Evolutionary conservation across 495 filamentous ascomycete genomes (phyloP), one percentile per base, ranked within the genome.

Genomic region (Halenospora varia): DNA sequence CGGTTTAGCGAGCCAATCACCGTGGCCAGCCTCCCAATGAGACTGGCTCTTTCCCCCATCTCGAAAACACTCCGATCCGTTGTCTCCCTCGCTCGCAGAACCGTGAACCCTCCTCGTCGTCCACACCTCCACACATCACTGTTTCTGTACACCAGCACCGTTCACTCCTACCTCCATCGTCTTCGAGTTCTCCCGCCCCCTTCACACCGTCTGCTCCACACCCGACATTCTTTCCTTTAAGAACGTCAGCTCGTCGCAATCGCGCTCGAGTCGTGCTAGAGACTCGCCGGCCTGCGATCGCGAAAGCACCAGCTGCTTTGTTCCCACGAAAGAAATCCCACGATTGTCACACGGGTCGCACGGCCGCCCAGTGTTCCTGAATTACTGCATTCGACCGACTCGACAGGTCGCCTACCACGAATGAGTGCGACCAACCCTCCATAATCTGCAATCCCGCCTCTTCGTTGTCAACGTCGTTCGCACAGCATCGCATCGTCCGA

Each of bases 1-100:
- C 63, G 63, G 63, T 71, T 77, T 11, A 81, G 76, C 48, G 39
- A 50, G 54, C 54, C 54, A 56, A 56, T 56, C 54, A 56, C 45
- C n/a, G 15, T 45, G 39, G 44, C 20, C 24, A 23, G n/a, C 45
- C 19, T 20, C 41, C 13, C 45, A 17, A n/a, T 40, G 35, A 25
- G 40, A 15, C 24, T 25, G 19, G 10, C 24, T 29, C 25, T 19
- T 13, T 24, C 39, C 54, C 55, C 55, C 46, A 45, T 57, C 55
- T 17, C 49, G 39, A 57, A 57, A 57, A 41, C 45, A 41, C 54
- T 44, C 47, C 47, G 46, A 41, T 10, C 29, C 29, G 29, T 35
- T 35, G 29, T 35, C 29, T 35, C 29, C 29, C 29, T 35, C 29
- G 29, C 29, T 35, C 29, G 45, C 55, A 51, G 40, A 42, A 23